Conservation (phyloP, 2,329 filamentous ascomycete genomes). For the Fusarium pseudocircinatum region DNA sequence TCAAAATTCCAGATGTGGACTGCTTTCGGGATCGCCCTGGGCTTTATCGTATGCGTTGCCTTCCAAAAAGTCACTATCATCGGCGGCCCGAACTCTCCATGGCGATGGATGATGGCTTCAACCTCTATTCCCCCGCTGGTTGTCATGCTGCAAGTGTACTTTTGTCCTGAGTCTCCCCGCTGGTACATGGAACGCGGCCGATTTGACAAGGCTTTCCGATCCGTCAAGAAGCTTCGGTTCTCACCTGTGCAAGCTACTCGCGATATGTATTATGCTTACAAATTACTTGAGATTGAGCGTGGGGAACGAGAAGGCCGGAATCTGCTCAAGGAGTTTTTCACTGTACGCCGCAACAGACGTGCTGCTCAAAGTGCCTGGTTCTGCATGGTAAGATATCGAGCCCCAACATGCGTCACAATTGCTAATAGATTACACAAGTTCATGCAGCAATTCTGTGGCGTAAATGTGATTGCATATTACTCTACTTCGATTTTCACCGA, state of each 20-base stretch:
- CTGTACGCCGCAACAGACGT: slow-evolving; percentile 49
- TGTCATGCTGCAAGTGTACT: slow-evolving; percentile 61
- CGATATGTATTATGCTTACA: slow-evolving; percentile 62
- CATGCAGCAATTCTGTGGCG: slow-evolving; percentile 51
- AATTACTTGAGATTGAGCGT: slow-evolving; percentile 47
- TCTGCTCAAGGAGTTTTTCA: slow-evolving; percentile 51
- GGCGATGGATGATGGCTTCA: slow-evolving; percentile 57
- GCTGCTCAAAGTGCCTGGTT: slow-evolving; percentile 51
- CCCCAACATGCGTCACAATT: too few species aligned
- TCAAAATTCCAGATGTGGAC: slow-evolving; percentile 37
- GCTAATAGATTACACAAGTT: not conserved
- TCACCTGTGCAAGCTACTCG: slow-evolving; percentile 59
- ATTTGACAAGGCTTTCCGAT: slow-evolving; percentile 56
- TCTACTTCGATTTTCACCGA: slow-evolving; percentile 55
- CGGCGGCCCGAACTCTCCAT: slow-evolving; percentile 43
- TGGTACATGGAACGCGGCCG: slow-evolving; percentile 63
- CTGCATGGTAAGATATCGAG: slow-evolving; percentile 43
- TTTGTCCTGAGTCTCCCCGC: slow-evolving; percentile 63
- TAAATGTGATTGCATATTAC: slow-evolving; percentile 68
- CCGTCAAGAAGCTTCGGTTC: slow-evolving; percentile 58
- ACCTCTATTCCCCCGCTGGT: slow-evolving; percentile 64
- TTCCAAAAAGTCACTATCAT: slow-evolving; percentile 48
- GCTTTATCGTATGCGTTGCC: slow-evolving; percentile 52
- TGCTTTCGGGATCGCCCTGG: slow-evolving; percentile 51
- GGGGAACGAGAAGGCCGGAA: slow-evolving; percentile 43